Percentiles rank a stretch among this genome's conserved stretches.
phyloP scores from a whole-genome alignment of 495 filamentous ascomycete species.

The Hyaloscypha bicolor region DNA sequence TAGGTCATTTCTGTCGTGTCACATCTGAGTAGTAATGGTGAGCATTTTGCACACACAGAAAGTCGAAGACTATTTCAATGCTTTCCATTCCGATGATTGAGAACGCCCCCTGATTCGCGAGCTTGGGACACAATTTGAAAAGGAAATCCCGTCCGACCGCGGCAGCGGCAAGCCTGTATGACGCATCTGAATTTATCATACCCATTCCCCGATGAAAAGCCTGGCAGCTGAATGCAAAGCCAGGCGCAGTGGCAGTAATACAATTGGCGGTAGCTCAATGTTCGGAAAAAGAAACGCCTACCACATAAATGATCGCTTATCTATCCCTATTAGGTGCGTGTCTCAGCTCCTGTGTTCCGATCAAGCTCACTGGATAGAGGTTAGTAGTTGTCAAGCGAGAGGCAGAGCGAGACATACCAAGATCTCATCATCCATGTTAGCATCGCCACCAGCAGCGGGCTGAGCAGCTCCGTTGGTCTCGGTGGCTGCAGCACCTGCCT shows the following conservation, averaged over 20 bases:
- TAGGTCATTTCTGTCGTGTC: not conserved
- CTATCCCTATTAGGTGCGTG: not conserved
- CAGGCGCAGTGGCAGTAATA: conserved; percentile 26
- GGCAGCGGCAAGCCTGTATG: conserved; percentile 14
- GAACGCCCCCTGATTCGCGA: not conserved
- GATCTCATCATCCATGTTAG: conserved; percentile 52
- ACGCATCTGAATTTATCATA: conserved; percentile 13
- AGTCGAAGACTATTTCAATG: not conserved
- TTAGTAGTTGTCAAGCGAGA: not conserved
- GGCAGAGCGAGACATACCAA: conserved; percentile 19
- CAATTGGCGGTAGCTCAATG: conserved; percentile 11
- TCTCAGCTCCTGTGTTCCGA: not conserved
- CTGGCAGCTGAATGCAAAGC: conserved; percentile 10
- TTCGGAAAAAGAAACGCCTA: conserved; percentile 14
- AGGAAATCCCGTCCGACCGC: not conserved
- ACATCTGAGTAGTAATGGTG: not conserved
- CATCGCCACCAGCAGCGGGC: conserved; percentile 38
- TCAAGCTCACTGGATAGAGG: conserved; percentile 4
- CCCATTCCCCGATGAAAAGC: conserved; percentile 21
- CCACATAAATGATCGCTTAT: not conserved
- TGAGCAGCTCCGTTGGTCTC: conserved; percentile 32
- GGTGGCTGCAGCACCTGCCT: conserved; percentile 42
- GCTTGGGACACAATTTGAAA: conserved; percentile 20
- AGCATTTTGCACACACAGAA: too few relatives aligned
- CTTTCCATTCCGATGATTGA: conserved; percentile 18